These are phyloP conservation scores for Fulvia fulva DNA, from an alignment of 2,329 filamentous ascomycete genomes.

Conservation along the genomic window DNA sequence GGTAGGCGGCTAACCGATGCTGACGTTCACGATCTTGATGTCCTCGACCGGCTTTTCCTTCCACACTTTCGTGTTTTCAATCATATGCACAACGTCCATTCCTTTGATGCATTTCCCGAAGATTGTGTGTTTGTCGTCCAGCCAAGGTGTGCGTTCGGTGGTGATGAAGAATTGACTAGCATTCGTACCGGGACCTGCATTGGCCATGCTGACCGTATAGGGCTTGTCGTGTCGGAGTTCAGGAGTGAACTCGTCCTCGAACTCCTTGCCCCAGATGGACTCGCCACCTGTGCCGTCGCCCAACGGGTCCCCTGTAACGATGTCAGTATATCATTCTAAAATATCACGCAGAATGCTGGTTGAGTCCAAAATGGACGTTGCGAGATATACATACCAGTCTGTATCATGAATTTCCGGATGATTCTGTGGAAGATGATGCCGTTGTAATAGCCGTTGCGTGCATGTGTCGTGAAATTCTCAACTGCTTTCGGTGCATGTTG, in stretches of 20 bases:
- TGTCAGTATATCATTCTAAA: background rate
- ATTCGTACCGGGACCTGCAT: constrained; percentile 92
- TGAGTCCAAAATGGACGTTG: too few relatives aligned
- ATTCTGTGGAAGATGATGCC: constrained; percentile 96
- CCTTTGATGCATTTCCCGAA: constrained; percentile 89
- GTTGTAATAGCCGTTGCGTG: constrained; percentile 91
- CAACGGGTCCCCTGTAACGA: constrained; percentile 64
- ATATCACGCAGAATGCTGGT: too few relatives aligned
- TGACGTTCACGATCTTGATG: constrained; percentile 92
- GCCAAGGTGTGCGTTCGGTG: constrained; percentile 93
- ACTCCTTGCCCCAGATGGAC: constrained; percentile 88
- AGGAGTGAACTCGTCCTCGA: constrained; percentile 83
- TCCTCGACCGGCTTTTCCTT: constrained; percentile 95
- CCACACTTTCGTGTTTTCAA: constrained; percentile 83
- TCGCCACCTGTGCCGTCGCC: constrained; percentile 88
- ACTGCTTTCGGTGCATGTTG: constrained; percentile 90
- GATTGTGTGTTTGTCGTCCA: constrained; percentile 94
- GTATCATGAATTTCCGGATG: constrained; percentile 98
- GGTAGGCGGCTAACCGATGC: constrained; percentile 12
- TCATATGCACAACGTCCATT: constrained; percentile 90
- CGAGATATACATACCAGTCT: constrained; percentile 44
- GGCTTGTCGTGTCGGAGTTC: constrained; percentile 89
- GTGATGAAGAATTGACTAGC: constrained; percentile 98
- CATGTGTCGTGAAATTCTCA: constrained; percentile 94
- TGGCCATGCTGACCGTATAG: constrained; percentile 96